Evolutionary conservation across 768 basidiomycete species (phyloP).

Genomic region (Pilatotrama ljubarskyi): DNA sequence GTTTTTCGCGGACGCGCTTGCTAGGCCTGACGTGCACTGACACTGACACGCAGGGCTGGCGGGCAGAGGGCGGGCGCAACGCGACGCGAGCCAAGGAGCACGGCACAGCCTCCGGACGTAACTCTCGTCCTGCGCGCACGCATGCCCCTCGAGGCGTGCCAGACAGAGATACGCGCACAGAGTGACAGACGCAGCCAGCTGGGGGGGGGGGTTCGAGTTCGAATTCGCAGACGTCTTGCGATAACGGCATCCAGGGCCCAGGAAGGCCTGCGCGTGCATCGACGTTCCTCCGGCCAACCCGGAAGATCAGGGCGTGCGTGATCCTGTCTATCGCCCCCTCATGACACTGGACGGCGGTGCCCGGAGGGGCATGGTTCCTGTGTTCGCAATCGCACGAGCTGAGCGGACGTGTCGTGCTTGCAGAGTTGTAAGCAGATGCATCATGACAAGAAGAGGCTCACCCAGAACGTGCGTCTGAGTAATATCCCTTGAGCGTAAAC

Average conservation of each 20-base stretch:
- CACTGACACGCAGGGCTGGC: background rate
- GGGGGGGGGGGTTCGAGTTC: background rate
- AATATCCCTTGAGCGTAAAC: background rate
- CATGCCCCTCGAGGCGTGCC: constrained; percentile 8
- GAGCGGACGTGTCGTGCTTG: background rate
- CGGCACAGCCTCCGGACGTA: constrained; percentile 21
- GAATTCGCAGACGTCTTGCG: background rate
- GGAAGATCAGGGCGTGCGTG: constrained; percentile 10
- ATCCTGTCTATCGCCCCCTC: background rate
- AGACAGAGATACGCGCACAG: background rate
- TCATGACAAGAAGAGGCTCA: background rate
- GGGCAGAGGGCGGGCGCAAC: background rate
- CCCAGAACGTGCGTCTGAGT: background rate
- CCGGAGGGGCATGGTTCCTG: background rate
- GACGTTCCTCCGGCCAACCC: constrained; percentile 3
- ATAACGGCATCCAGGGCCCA: background rate
- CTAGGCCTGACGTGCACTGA: background rate
- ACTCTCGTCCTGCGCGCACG: constrained; percentile 9
- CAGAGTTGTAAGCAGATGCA: background rate
- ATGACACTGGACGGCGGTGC: background rate
- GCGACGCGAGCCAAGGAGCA: background rate
- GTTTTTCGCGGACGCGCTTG: background rate
- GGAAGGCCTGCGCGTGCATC: constrained; percentile 2
- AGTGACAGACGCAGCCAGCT: background rate
- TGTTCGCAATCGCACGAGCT: background rate